Evolutionary conservation across 306 rosid species (phyloP).

Genomic region (Cicer judaicum): DNA sequence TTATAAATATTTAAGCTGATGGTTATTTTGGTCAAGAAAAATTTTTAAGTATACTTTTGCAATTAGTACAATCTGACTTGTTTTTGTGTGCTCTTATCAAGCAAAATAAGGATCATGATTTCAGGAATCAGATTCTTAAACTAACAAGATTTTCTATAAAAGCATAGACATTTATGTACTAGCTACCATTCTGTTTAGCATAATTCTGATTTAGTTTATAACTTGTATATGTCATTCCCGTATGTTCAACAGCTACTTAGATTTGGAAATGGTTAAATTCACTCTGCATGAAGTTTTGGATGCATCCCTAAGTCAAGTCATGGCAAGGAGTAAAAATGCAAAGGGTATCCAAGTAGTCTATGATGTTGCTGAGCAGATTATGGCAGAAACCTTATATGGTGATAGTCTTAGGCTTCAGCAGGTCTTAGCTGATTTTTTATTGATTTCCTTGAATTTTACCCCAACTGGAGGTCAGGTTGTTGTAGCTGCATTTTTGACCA

Average conservation of each 20-base stretch:
- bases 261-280: slow-evolving; percentile 91
- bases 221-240: too few species aligned
- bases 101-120: too few species aligned
- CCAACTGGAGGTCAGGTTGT: slow-evolving; percentile 74
- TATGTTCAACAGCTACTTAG: slow-evolving; percentile 61
- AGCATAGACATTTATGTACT: too few species aligned
- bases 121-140: too few species aligned
- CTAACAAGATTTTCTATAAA: too few species aligned
- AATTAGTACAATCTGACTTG: too few species aligned
- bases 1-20: too few species aligned
- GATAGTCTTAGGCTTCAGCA: slow-evolving; percentile 91
- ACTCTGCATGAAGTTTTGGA: slow-evolving; percentile 72
- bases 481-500: slow-evolving; percentile 64
- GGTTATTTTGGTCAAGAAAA: too few species aligned
- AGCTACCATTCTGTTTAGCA: too few species aligned
- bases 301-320: slow-evolving; percentile 79
- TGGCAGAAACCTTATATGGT: slow-evolving; percentile 70
- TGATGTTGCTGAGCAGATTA: slow-evolving; percentile 61
- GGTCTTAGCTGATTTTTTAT: slow-evolving; percentile 76
- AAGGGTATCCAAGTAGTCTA: slow-evolving; percentile 68
- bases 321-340: slow-evolving; percentile 59
- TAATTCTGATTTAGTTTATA: too few species aligned
- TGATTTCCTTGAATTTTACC: slow-evolving; percentile 62
- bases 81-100: too few species aligned
- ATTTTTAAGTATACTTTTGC: too few species aligned